Conservation (phyloP, 306 rosid genomes). For the Aeschynomene evenia region DNA sequence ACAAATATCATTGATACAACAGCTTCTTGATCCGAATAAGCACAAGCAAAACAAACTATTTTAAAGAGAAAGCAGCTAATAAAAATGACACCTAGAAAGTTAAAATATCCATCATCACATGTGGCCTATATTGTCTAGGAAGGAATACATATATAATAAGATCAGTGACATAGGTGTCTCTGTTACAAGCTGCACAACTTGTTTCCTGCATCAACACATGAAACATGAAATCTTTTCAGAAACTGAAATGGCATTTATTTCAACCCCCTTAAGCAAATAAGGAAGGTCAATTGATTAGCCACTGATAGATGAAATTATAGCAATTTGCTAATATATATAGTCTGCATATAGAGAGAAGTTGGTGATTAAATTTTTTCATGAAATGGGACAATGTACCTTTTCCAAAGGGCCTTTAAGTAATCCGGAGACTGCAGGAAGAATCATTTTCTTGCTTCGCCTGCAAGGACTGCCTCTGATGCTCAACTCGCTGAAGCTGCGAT, state of each 20-base stretch:
- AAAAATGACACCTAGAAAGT: constrained; percentile 17
- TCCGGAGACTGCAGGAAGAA: constrained; percentile 58
- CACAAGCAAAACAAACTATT: constrained; percentile 4
- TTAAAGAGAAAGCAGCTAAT: constrained; percentile 20
- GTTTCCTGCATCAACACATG: constrained; percentile 28
- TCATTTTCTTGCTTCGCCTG: constrained; percentile 59
- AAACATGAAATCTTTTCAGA: constrained; percentile 14
- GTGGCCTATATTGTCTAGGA: background rate
- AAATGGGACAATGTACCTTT: constrained; percentile 33
- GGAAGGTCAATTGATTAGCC: background rate
- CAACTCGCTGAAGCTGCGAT: constrained; percentile 82
- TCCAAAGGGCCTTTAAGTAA: constrained; percentile 41
- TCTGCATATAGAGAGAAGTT: background rate
- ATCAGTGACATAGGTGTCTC: background rate
- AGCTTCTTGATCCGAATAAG: constrained; percentile 32
- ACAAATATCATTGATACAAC: background rate
- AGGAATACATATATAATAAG: too few species aligned
- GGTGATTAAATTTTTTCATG: background rate
- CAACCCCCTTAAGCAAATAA: background rate
- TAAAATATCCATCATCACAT: background rate
- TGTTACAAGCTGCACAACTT: constrained; percentile 10
- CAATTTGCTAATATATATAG: too few species aligned
- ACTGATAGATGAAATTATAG: too few species aligned
- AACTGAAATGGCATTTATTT: background rate
- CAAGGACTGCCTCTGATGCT: constrained; percentile 64